Evolutionary conservation across 2,329 filamentous ascomycete genomes (phyloP).

Genomic region (Colletotrichum agaves): DNA sequence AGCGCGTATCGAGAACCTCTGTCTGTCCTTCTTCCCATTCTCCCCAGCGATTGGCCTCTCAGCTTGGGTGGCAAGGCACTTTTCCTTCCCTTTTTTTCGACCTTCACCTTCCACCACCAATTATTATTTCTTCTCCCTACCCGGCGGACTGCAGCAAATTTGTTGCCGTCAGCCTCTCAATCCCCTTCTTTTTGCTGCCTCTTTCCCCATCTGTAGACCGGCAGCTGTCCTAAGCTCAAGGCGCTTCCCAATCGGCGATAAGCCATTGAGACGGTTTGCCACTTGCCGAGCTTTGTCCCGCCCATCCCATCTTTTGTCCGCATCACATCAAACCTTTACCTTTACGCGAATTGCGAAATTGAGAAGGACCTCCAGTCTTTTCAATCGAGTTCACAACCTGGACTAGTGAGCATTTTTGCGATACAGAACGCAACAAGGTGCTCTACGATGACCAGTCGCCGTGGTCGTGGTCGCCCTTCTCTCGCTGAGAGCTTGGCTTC

Average conservation of each 20-base stretch:
- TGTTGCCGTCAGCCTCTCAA: not conserved
- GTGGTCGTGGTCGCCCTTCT: conserved; percentile 23
- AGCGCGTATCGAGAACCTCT: conserved; percentile 1
- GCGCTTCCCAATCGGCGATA: conserved; percentile 18
- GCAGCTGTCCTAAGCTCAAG: not conserved
- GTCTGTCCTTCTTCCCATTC: not conserved
- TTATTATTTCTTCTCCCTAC: not conserved
- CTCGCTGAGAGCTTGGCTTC: conserved; percentile 26
- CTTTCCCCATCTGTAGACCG: not conserved
- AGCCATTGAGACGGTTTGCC: conserved; percentile 31
- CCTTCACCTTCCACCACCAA: not conserved
- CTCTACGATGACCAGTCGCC: conserved; percentile 22
- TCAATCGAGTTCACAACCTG: not conserved
- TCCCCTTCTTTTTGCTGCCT: not conserved
- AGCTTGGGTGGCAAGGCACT: conserved; percentile 5
- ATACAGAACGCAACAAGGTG: not conserved
- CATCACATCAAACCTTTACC: conserved; percentile 18
- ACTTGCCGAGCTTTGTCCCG: conserved; percentile 34
- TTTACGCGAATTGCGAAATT: not conserved
- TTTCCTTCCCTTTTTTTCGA: not conserved
- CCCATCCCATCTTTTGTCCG: conserved; percentile 29
- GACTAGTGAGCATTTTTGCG: not conserved
- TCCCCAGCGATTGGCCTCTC: conserved; percentile 7
- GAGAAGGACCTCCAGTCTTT: not conserved
- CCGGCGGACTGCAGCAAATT: not conserved